phyloP scores from a whole-genome alignment of 208 protist species.

The Leishmania amazonensis region DNA sequence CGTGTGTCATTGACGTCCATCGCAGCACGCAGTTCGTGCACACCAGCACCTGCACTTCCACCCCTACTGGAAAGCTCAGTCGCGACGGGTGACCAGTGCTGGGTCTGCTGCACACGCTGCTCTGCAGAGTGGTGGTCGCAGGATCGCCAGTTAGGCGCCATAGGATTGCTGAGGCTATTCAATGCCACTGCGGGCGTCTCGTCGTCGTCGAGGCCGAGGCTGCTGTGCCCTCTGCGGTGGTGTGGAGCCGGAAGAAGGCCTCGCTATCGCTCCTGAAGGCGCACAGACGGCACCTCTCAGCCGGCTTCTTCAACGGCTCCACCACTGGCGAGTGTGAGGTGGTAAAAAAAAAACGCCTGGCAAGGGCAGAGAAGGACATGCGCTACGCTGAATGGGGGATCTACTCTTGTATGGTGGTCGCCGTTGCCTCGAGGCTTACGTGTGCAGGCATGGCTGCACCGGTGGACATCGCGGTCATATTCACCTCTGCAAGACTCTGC shows the following conservation, averaged over 20 bases:
- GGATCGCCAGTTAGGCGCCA: not conserved
- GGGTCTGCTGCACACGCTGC: not conserved
- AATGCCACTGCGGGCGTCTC: not conserved
- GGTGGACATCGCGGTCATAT: not conserved
- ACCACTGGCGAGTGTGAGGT: not conserved
- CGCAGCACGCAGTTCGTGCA: not conserved
- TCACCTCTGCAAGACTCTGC: not conserved
- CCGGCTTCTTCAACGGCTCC: not conserved
- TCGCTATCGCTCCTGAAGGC: not conserved
- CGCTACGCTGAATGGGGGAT: constrained; percentile 3
- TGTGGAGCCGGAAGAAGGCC: not conserved
- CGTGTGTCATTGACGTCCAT: not conserved
- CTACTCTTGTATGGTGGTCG: constrained; percentile 11
- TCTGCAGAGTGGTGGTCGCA: constrained; percentile 2
- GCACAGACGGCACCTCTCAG: constrained; percentile 15
- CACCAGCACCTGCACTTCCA: constrained; percentile 14
- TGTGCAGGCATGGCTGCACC: not conserved
- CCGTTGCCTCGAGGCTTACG: constrained; percentile 1
- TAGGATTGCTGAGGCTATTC: not conserved
- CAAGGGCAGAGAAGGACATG: not conserved
- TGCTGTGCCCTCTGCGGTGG: not conserved
- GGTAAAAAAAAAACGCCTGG: not conserved
- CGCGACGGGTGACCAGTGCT: constrained; percentile 11
- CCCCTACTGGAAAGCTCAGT: constrained; percentile 6
- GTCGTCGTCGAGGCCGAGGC: not conserved